Evolutionary conservation across 2,329 filamentous ascomycete genomes (phyloP).

Genomic region (Pyrenochaeta sp.): DNA sequence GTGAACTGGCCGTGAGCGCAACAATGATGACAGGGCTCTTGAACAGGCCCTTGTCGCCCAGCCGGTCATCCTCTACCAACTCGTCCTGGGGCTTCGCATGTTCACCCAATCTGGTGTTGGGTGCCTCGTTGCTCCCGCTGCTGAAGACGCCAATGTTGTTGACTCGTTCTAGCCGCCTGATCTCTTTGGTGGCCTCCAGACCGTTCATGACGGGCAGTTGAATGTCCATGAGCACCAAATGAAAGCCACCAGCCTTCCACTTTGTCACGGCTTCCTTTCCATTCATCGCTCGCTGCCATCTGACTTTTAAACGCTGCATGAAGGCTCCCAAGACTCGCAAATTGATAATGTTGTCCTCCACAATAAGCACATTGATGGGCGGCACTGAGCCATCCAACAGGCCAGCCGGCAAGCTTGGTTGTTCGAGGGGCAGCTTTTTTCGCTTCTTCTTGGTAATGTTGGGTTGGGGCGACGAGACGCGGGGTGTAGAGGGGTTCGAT

Average conservation of each 20-base stretch:
- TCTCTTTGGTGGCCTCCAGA: conserved; percentile 93
- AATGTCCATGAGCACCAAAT: conserved; percentile 98
- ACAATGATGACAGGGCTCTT: conserved; percentile 99
- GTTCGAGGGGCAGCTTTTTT: conserved; percentile 50
- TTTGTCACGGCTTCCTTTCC: conserved; percentile 91
- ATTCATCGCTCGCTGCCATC: conserved; percentile 97
- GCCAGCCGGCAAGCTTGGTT: conserved; percentile 62
- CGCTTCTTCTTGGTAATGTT: conserved; percentile 60
- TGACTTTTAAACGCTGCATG: conserved; percentile 92
- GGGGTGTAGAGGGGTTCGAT: conserved; percentile 58
- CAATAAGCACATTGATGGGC: conserved; percentile 95
- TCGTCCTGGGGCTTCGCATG: conserved; percentile 47
- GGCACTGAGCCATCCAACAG: conserved; percentile 81
- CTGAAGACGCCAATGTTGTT: conserved; percentile 93
- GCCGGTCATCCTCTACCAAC: conserved; percentile 70
- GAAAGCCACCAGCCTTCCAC: conserved; percentile 92
- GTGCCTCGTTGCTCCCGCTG: conserved; percentile 56
- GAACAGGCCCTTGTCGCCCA: conserved; percentile 74
- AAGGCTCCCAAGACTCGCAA: conserved; percentile 92
- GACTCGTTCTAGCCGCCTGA: conserved; percentile 84
- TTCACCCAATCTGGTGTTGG: conserved; percentile 46
- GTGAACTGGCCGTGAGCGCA: conserved; percentile 88
- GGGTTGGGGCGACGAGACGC: conserved; percentile 60
- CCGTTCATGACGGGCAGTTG: conserved; percentile 97
- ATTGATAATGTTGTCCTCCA: conserved; percentile 99